Base-by-base conservation (phyloP, 495 filamentous ascomycete genomes). In the Daldinia grandis region DNA sequence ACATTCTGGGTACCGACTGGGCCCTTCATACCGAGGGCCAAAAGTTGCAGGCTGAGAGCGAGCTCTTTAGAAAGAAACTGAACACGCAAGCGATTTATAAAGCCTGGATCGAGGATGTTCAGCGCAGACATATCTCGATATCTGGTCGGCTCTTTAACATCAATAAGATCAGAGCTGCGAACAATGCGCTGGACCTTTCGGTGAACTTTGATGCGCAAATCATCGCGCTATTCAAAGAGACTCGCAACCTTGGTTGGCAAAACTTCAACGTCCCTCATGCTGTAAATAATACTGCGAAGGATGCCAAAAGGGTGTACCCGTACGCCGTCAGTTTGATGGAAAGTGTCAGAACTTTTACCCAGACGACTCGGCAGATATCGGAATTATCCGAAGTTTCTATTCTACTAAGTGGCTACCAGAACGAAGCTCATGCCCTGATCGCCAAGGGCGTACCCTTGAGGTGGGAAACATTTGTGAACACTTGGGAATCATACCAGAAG, bases 301-400 rank as follows among this genome's bases (percentile, higher is more conserved):
- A 98, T 75, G 96, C 95, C 1, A 97, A 96, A 78, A 87, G 95
- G 38, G 95, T 98, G 9, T 99, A 99, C 75, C 95, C 95, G 1
- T 98, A 94, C 75, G 95, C 95, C 19, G 94, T 98, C 62, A 98
- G 94, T 74, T 79, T 99, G 73, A 99, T 99, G 94, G 95, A 99
- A 80, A 97, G 92, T 74, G 92, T 97, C 9, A 88, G 93, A 53
- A 98, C 93, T 0, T 89, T 94, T 73, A 84, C 92, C 3, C 95
- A 99, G 80, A 97, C 93, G 1, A 91, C 86, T 63, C 89, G 92
- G 21, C 87, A 88, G 56, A 97, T 99, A 62, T 78, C 83, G 19
- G 87, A 91, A 37, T 94, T 98, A 91, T 84, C 89, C 6, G 91
- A 94, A 66, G 93, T 97, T 31, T 87, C 93, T 2, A 90, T 96